phyloP scores from a whole-genome alignment of 805 yeast species.

The Lipomyces kockii region DNA sequence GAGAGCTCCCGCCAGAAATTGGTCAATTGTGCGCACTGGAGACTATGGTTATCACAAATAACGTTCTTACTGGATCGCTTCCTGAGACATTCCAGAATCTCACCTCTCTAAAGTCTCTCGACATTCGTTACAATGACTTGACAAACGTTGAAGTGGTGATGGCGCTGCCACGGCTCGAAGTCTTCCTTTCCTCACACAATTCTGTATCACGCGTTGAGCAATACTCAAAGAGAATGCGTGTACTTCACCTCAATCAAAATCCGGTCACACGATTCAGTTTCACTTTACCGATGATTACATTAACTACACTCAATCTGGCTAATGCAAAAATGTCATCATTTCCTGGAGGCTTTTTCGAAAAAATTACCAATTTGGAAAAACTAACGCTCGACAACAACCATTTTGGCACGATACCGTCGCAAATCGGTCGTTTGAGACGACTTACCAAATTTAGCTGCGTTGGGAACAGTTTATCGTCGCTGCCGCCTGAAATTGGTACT shows the following conservation, averaged over 20 bases:
- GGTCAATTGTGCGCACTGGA: slow-evolving; percentile 64
- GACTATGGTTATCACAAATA: slow-evolving; percentile 75
- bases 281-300: slow-evolving; percentile 56
- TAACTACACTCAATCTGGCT: slow-evolving; percentile 74
- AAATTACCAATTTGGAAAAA: slow-evolving; percentile 69
- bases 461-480: slow-evolving; percentile 70
- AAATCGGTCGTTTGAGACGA: slow-evolving; percentile 61
- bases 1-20: slow-evolving; percentile 63
- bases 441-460: slow-evolving; percentile 71
- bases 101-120: slow-evolving; percentile 66
- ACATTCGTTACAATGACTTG: slow-evolving; percentile 71
- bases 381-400: slow-evolving; percentile 81
- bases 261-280: slow-evolving; percentile 76
- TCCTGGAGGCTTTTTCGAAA: slow-evolving; percentile 64
- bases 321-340: slow-evolving; percentile 82
- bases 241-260: slow-evolving; percentile 76
- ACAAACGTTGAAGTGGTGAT: slow-evolving; percentile 47
- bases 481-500: slow-evolving; percentile 70
- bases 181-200: slow-evolving; percentile 41
- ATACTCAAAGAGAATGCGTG: slow-evolving; percentile 63
- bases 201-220: slow-evolving; percentile 71
- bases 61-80: slow-evolving; percentile 58
- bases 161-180: slow-evolving; percentile 37
- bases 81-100: slow-evolving; percentile 61
- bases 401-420: slow-evolving; percentile 73